A percentile compares a stretch with the other conserved stretches of the same genome.
phyloP scores from a whole-genome alignment of 495 filamentous ascomycete species.

The Podospora pseudopauciseta region DNA sequence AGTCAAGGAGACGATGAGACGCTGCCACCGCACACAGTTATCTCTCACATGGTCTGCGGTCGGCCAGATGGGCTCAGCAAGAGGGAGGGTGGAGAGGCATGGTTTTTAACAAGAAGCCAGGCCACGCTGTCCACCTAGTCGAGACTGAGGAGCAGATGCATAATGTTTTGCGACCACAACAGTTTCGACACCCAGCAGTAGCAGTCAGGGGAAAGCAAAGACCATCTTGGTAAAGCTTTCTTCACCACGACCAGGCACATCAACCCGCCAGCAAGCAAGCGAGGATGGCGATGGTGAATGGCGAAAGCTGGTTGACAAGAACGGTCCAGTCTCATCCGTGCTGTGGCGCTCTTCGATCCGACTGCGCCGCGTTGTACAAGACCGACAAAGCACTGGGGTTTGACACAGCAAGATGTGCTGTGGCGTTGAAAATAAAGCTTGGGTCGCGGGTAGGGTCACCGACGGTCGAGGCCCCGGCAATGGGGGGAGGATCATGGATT shows the following conservation, averaged over 20 bases:
- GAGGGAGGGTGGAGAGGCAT: too few species aligned
- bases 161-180: background rate
- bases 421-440: constrained; percentile 4
- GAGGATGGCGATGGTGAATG: background rate
- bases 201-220: background rate
- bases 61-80: too few species aligned
- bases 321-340: background rate
- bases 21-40: too few species aligned
- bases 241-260: background rate
- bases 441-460: background rate
- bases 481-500: background rate
- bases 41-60: too few species aligned
- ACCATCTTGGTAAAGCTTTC: background rate
- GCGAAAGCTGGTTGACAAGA: background rate
- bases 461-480: background rate
- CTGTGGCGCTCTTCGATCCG: background rate
- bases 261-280: background rate
- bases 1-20: too few species aligned
- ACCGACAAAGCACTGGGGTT: background rate
- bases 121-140: background rate
- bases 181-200: background rate
- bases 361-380: background rate
- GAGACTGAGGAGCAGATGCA: background rate
- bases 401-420: constrained; percentile 2
- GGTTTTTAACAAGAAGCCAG: background rate